Evolutionary conservation across 2,329 filamentous ascomycete species (phyloP), one percentile per base, ranked within the genome.

Genomic region (Helotiales sp.): DNA sequence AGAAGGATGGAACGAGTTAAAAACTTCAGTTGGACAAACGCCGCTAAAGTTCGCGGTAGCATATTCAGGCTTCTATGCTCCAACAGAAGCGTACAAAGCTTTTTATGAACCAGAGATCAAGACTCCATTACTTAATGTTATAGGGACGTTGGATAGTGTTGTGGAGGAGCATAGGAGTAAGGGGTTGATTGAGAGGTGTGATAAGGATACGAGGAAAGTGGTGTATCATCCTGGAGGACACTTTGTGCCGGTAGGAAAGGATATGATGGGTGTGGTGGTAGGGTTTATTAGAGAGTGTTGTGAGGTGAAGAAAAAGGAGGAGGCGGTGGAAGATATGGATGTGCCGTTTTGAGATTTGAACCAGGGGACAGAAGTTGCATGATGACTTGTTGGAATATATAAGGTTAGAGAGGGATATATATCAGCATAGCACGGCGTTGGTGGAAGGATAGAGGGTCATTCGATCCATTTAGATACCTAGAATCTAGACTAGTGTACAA

Each of bases 91-190:
- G 40, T 86, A 96, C 70, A 72, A 72, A 36, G 90, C 83, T 52
- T 86, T 90, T 60, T 96, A 91, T 70, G 83, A 90, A 65, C 91
- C 90, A 15, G 80, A 82, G 70, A 87, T 97, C 58, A 73, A 71
- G 61, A 96, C 93, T 59, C 90, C 91, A 0, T 84, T 89, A 61
- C 72, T 96, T 74, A 91, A 96, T 75, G 88, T 92, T 65, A 72
- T 96, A 25, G 93, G 93, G 1, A 88, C 85, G 54, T 76, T 96
- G 65, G 93, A 97, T 76, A 91, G 88, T 2, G 90, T 97, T 0
- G 93, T 98, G 0, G 90, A 92, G 30, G 93, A 97, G 77, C 74
- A 74, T 53, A 78, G 90, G 68, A 90, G 85, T 71, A 77, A 82
- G 67, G 81, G 78, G 22, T 74, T 97, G 57, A 80, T 89, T 2